A percentile compares a stretch with the other conserved stretches of the same genome.
phyloP scores from a whole-genome alignment of 2,329 filamentous ascomycete species.

The Pseudogymnoascus sp. region DNA sequence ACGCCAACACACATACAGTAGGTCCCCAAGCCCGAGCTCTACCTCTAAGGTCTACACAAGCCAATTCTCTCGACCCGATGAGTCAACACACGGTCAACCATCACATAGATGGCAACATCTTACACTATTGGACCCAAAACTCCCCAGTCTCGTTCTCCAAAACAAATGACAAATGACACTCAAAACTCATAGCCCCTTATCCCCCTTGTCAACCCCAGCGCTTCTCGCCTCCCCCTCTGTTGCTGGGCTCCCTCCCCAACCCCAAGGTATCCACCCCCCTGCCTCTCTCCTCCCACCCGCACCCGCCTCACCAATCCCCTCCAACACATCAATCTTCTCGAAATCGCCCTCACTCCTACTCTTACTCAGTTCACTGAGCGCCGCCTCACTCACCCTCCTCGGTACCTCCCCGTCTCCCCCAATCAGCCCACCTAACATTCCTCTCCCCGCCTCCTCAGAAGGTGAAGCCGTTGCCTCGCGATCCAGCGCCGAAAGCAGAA shows the following conservation, averaged over 20 bases:
- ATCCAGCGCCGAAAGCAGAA: conserved; percentile 71
- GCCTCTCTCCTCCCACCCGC: conserved; percentile 21
- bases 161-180: conserved; percentile 10
- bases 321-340: conserved; percentile 67
- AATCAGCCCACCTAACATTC: conserved; percentile 20
- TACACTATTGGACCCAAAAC: neutral
- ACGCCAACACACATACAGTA: conserved; percentile 5
- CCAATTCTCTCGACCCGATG: conserved; percentile 2
- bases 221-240: conserved; percentile 5
- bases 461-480: conserved; percentile 58
- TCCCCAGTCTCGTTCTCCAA: neutral
- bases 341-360: conserved; percentile 82
- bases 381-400: conserved; percentile 22
- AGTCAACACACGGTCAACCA: conserved; percentile 14
- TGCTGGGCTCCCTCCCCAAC: conserved; percentile 31
- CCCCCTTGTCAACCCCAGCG: neutral
- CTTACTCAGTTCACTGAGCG: conserved; percentile 58
- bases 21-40: conserved; percentile 15
- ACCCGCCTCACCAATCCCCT: conserved; percentile 26
- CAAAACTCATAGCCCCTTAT: neutral
- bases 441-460: conserved; percentile 12
- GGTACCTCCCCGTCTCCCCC: conserved; percentile 27
- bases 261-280: conserved; percentile 45
- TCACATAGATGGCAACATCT: conserved; percentile 10
- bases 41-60: conserved; percentile 10